Conservation (phyloP, 257 asterid species). For the Euphrasia confusa region DNA sequence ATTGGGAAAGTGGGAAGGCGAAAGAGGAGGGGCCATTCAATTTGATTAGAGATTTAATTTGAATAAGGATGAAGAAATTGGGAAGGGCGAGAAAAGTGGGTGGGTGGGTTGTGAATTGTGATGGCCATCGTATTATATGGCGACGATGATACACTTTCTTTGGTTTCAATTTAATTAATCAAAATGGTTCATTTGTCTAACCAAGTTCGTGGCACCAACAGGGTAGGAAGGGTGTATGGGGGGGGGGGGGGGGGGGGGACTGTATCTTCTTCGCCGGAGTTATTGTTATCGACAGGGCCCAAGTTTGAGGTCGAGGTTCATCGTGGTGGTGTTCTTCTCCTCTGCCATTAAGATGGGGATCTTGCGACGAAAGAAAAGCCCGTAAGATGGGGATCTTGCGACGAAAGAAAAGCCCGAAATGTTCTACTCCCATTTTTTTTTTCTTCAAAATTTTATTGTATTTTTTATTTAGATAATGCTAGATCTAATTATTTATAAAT, state of each 20-base stretch:
- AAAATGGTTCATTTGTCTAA: no score
- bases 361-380: not conserved
- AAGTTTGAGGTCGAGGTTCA: conserved; percentile 91
- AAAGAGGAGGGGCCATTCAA: conserved; percentile 37
- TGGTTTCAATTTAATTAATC: no score
- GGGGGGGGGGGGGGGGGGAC: conserved; percentile 22
- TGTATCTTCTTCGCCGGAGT: conserved; percentile 45
- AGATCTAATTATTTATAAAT: no score
- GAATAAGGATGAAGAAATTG: conserved; percentile 19
- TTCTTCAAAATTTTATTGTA: no score
- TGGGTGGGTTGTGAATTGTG: conserved; percentile 31
- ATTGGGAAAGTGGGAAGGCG: conserved; percentile 25
- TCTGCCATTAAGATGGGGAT: conserved; percentile 45
- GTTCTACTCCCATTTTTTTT: no score
- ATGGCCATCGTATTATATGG: no score
- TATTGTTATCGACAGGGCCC: conserved; percentile 58
- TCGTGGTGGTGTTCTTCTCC: conserved; percentile 46
- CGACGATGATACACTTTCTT: no score
- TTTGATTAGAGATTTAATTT: conserved; percentile 3
- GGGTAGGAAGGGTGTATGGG: conserved; percentile 27
- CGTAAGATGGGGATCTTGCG: not conserved
- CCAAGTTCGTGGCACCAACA: conserved; percentile 51
- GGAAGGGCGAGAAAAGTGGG: conserved; percentile 31
- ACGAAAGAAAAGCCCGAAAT: not conserved
- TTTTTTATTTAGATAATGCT: no score